Evolutionary conservation across 805 yeast species (phyloP).

Genomic region (Saccharomycopsis schoenii): DNA sequence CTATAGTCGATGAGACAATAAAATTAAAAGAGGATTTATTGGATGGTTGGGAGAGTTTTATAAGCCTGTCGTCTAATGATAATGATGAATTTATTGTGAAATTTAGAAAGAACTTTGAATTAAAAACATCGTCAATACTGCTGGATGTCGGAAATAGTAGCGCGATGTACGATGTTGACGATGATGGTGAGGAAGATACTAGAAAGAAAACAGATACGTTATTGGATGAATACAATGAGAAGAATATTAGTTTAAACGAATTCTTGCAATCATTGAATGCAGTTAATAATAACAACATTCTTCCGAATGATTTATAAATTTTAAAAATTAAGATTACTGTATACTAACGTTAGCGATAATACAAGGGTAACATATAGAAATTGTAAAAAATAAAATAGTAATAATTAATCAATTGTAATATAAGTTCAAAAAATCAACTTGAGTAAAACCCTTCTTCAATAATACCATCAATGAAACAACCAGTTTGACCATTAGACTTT

Average conservation of each 20-base stretch:
- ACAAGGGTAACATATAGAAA: neutral
- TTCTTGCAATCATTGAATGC: neutral
- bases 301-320: neutral
- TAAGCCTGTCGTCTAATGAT: neutral
- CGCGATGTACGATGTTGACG: neutral
- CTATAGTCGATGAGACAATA: neutral
- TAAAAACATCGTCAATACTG: neutral
- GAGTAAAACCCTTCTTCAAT: constrained; percentile 6
- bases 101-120: neutral
- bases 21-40: neutral
- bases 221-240: neutral
- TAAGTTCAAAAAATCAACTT: neutral
- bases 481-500: constrained; percentile 40
- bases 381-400: neutral
- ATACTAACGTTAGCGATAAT: neutral
- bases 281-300: neutral
- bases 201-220: neutral
- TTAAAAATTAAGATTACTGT: neutral
- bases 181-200: neutral
- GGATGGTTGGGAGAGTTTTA: neutral
- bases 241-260: neutral
- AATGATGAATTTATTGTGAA: neutral
- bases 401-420: neutral
- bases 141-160: neutral
- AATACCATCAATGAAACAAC: constrained; percentile 44